phyloP scores from a whole-genome alignment of 192 early-diverging fungal species.

The Gryganskiella cystojenkinii region DNA sequence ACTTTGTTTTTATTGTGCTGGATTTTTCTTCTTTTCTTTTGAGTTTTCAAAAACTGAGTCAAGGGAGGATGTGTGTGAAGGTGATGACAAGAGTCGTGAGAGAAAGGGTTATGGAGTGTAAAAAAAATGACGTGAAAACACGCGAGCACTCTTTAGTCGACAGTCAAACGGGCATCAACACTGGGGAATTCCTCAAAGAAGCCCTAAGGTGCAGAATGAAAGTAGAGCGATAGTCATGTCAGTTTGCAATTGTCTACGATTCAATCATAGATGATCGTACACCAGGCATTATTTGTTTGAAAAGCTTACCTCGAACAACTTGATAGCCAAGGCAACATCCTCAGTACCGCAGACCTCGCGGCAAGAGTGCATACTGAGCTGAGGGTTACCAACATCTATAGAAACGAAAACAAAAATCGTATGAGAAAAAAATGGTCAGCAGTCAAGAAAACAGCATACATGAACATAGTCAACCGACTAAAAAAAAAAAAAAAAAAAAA shows the following conservation, averaged over 20 bases:
- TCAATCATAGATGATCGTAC: neutral
- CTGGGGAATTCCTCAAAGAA: slow-evolving; percentile 74
- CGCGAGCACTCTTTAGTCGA: slow-evolving; percentile 57
- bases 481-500: neutral
- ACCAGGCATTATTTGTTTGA: neutral
- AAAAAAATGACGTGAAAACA: no score
- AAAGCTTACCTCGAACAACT: slow-evolving; percentile 80
- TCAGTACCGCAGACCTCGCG: slow-evolving; percentile 91
- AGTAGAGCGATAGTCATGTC: neutral
- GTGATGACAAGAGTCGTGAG: no score
- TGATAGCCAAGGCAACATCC: slow-evolving; percentile 86
- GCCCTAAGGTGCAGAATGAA: slow-evolving; percentile 45
- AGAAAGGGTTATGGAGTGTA: no score
- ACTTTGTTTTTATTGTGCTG: no score
- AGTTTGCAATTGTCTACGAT: neutral
- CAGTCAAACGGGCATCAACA: slow-evolving; percentile 61
- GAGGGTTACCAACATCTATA: slow-evolving; percentile 92
- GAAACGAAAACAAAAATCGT: neutral
- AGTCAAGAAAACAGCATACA: no score
- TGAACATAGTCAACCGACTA: no score
- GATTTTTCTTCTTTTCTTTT: no score
- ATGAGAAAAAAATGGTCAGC: neutral
- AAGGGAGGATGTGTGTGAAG: no score
- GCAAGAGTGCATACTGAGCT: slow-evolving; percentile 97
- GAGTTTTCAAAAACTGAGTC: no score